Evolutionary conservation across 2,329 filamentous ascomycete species (phyloP).

Genomic region (Colletotrichum neosansevieriae): DNA sequence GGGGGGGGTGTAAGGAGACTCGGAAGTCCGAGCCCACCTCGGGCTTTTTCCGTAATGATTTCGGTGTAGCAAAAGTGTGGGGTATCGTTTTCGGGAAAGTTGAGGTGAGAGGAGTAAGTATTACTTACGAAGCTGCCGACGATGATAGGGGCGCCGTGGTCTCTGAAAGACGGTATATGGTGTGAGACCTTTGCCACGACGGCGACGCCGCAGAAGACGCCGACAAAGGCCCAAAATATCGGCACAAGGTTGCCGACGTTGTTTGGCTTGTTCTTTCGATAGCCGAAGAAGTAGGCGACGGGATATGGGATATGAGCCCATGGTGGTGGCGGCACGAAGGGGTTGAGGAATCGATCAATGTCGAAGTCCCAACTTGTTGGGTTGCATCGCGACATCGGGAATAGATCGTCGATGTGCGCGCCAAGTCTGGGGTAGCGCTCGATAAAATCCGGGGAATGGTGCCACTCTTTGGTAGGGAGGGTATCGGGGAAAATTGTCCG

Average conservation of each 20-base stretch:
- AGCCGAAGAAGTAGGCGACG: constrained; percentile 76
- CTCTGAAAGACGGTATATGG: constrained; percentile 65
- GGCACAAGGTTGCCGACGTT: constrained; percentile 69
- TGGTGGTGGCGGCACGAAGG: constrained; percentile 73
- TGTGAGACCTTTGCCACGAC: constrained; percentile 69
- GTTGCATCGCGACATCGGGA: constrained; percentile 34
- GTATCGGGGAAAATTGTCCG: background rate
- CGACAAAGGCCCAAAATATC: constrained; percentile 73
- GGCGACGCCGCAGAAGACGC: constrained; percentile 71
- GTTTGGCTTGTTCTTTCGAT: constrained; percentile 58
- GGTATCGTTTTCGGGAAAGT: background rate
- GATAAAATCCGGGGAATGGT: constrained; percentile 27
- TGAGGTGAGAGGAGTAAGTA: background rate
- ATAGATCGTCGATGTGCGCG: constrained; percentile 14
- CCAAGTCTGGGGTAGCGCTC: constrained; percentile 38
- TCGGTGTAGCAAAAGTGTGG: constrained; percentile 38
- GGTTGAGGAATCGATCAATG: constrained; percentile 82
- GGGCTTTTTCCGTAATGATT: background rate
- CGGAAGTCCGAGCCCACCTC: constrained; percentile 3
- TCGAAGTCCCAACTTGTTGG: constrained; percentile 69
- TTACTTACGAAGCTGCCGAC: constrained; percentile 76
- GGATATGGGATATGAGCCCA: constrained; percentile 73
- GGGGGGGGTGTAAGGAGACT: constrained; percentile 1
- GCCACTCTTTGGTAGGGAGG: constrained; percentile 21
- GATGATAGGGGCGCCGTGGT: constrained; percentile 68